Percentiles rank a stretch among this genome's conserved stretches.
phyloP scores from a whole-genome alignment of 495 filamentous ascomycete genomes.

The Hyaloscypha finlandica region DNA sequence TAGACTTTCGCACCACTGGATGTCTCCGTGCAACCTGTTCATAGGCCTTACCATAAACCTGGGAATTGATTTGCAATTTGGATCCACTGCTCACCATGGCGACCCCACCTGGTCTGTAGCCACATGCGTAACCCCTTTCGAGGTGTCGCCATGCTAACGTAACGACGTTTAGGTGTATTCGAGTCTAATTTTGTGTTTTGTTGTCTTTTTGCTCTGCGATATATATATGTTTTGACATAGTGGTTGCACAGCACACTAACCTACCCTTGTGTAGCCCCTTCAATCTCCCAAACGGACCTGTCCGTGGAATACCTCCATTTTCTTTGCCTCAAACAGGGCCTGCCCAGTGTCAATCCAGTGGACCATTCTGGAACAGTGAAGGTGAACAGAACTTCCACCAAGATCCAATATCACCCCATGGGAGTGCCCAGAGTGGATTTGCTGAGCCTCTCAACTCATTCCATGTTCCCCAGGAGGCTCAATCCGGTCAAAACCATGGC shows the following conservation, averaged over 20 bases:
- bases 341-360: constrained; percentile 29
- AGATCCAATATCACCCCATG: constrained; percentile 23
- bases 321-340: constrained; percentile 35
- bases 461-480: constrained; percentile 13
- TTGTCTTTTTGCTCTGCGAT: constrained; percentile 18
- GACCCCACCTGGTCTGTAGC: constrained; percentile 26
- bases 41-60: background rate
- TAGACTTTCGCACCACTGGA: background rate
- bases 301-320: constrained; percentile 27
- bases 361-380: constrained; percentile 33
- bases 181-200: constrained; percentile 18
- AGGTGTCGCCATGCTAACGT: constrained; percentile 16
- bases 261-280: constrained; percentile 29
- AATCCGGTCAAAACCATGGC: constrained; percentile 9
- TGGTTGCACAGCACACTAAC: constrained; percentile 33
- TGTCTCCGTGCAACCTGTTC: background rate
- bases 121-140: constrained; percentile 1
- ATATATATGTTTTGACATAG: constrained; percentile 15
- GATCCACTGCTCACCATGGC: background rate
- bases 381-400: constrained; percentile 35
- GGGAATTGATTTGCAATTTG: background rate
- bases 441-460: constrained; percentile 22
- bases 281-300: constrained; percentile 21
- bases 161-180: constrained; percentile 14
- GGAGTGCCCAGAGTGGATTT: constrained; percentile 25